Conservation (phyloP, 495 filamentous ascomycete species). For the Pseudomonodictys pantanalensis region DNA sequence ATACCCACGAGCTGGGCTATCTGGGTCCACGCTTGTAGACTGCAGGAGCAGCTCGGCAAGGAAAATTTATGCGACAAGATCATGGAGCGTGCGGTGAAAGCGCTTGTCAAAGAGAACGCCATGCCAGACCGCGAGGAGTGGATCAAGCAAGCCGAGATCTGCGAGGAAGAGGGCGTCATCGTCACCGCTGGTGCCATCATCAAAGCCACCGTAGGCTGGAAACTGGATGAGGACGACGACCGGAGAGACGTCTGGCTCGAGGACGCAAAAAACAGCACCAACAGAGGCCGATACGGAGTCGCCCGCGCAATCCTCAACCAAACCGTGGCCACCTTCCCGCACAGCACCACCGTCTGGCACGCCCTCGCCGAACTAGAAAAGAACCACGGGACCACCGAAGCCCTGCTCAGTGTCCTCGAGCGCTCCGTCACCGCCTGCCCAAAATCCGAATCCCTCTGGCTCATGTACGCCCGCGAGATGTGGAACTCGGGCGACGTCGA, state of each 20-base stretch:
- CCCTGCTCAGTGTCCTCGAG: constrained; percentile 77
- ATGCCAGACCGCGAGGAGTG: constrained; percentile 97
- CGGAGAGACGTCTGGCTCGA: constrained; percentile 94
- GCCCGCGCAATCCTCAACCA: constrained; percentile 92
- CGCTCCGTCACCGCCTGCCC: constrained; percentile 90
- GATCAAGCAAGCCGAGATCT: constrained; percentile 91
- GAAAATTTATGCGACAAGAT: constrained; percentile 69
- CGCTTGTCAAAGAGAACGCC: constrained; percentile 84
- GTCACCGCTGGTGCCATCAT: constrained; percentile 86
- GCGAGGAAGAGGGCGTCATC: constrained; percentile 86
- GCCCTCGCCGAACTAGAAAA: constrained; percentile 89
- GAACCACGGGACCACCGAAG: constrained; percentile 81
- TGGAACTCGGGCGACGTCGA: constrained; percentile 82
- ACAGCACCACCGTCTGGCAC: constrained; percentile 77
- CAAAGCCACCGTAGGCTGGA: constrained; percentile 87
- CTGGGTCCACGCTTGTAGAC: constrained; percentile 89
- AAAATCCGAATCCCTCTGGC: constrained; percentile 86
- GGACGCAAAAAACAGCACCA: constrained; percentile 76
- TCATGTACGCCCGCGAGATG: constrained; percentile 92
- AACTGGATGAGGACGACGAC: constrained; percentile 94
- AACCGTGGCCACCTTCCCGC: constrained; percentile 81
- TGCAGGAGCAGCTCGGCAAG: constrained; percentile 86
- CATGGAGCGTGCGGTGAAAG: constrained; percentile 89
- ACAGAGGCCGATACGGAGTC: constrained; percentile 77
- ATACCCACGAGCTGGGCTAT: constrained; percentile 88